phyloP scores from a whole-genome alignment of 176 grass and related monocot species.

The bread wheat (Triticum aestivum) region IWGSC_CS_RefSeq_v2.1 NC_057798.1:757974359-757974858 shows the following conservation, averaged over 20 bases:
- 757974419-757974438: not conserved
- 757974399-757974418: not conserved
- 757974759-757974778: not conserved
- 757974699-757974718: not conserved
- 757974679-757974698: not conserved
- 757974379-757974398: not conserved
- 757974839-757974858: not conserved
- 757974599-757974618: not conserved
- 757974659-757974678: not conserved
- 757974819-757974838: not conserved
- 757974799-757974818: not conserved
- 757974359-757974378: not conserved
- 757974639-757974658: conserved; percentile 1
- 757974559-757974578: not conserved
- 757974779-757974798: not conserved
- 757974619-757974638: not conserved
- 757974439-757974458: not conserved
- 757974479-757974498: not conserved
- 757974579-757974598: not conserved
- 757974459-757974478: not conserved
- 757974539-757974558: not conserved
- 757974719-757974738: not conserved
- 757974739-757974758: not conserved
- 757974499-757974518: not conserved
- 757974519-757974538: not conserved